These are phyloP conservation scores for Cyberlindnera petersonii DNA, from an alignment of 805 yeast genomes.

Conservation along the genomic window DNA sequence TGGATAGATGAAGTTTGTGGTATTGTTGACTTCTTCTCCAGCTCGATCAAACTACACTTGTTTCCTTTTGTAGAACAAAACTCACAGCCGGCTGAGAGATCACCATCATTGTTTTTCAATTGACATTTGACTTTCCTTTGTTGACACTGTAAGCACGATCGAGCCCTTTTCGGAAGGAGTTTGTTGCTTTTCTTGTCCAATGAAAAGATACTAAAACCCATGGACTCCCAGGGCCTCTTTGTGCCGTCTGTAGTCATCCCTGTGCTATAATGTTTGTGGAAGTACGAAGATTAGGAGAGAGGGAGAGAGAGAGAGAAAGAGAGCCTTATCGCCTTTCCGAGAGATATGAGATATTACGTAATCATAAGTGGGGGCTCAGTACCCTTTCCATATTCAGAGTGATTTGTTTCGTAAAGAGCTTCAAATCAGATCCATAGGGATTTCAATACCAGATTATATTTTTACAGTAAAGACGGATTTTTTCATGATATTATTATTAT, in stretches of 20 bases:
- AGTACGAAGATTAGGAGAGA: too few relatives aligned
- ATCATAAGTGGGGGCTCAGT: too few relatives aligned
- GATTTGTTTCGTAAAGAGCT: too few relatives aligned
- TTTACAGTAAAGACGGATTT: too few relatives aligned
- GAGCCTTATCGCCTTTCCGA: too few relatives aligned
- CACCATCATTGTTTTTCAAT: not conserved
- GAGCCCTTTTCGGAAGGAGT: slow-evolving; percentile 3
- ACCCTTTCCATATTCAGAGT: too few relatives aligned
- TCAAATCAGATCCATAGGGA: too few relatives aligned
- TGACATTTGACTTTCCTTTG: slow-evolving; percentile 9
- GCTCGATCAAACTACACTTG: slow-evolving; percentile 6
- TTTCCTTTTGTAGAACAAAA: slow-evolving; percentile 6
- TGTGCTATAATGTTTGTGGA: too few relatives aligned
- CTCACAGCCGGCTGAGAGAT: not conserved
- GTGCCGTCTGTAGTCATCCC: not conserved
- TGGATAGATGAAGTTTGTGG: not conserved
- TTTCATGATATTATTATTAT: too few relatives aligned
- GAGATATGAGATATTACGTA: too few relatives aligned
- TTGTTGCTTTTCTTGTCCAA: slow-evolving; percentile 6
- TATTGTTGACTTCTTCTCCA: not conserved
- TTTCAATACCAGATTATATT: too few relatives aligned
- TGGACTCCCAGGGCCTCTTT: not conserved
- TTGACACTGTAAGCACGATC: slow-evolving; percentile 11
- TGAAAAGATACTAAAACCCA: slow-evolving; percentile 4
- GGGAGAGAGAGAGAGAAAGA: too few relatives aligned